Conservation (phyloP, 148 eudicot genomes). For the Drosera capensis region DNA sequence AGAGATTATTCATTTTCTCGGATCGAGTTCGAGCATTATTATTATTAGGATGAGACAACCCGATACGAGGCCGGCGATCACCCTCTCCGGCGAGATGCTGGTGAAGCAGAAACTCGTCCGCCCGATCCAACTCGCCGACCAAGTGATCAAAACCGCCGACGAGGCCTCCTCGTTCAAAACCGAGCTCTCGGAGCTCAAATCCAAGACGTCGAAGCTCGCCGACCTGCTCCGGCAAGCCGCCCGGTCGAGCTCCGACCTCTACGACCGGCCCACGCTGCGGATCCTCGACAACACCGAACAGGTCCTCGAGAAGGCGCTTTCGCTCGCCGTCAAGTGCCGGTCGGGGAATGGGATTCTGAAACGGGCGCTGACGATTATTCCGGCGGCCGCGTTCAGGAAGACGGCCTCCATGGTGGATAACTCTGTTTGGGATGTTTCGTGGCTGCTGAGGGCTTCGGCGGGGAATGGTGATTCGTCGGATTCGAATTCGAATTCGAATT, state of each 20-base stretch:
- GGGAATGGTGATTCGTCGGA: too few species aligned
- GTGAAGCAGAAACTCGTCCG: constrained; percentile 64
- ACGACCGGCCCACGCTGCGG: constrained; percentile 81
- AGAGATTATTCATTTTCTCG: too few species aligned
- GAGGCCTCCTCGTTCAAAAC: constrained; percentile 62
- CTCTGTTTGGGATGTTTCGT: constrained; percentile 63
- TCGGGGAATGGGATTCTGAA: constrained; percentile 62
- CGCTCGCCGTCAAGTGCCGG: constrained; percentile 53
- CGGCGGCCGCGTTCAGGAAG: constrained; percentile 67
- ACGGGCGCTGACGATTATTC: constrained; percentile 72
- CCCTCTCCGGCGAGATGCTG: too few species aligned
- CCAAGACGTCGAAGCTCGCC: constrained; percentile 64
- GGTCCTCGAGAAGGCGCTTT: constrained; percentile 54
- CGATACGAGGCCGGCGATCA: too few species aligned
- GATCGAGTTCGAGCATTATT: too few species aligned
- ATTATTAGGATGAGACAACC: too few species aligned
- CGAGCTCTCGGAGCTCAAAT: constrained; percentile 63
- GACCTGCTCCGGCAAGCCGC: constrained; percentile 86
- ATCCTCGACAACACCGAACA: constrained; percentile 73
- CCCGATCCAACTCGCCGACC: constrained; percentile 79
- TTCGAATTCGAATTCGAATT: constrained; percentile 18
- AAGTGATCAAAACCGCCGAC: constrained; percentile 55
- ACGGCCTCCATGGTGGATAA: constrained; percentile 47
- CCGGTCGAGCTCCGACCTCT: constrained; percentile 64
- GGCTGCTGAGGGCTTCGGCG: constrained; percentile 88